Percentiles rank a stretch among this genome's conserved stretches.
phyloP scores from a whole-genome alignment of 495 filamentous ascomycete species.

The Penicillium subrubescens region DNA sequence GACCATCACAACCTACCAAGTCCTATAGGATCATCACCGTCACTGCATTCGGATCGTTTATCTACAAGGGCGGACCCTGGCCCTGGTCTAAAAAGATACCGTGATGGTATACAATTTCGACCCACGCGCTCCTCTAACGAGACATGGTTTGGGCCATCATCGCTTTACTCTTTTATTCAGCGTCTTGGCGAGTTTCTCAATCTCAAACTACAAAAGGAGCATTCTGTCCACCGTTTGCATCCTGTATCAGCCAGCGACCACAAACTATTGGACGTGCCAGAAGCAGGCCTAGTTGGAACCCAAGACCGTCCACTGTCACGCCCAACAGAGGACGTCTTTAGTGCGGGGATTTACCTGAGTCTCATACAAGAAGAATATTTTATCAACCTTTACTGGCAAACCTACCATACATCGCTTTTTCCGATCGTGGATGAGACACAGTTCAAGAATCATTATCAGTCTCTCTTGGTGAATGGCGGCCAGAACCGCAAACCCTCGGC shows the following conservation, averaged over 20 bases:
- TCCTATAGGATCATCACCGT: background rate
- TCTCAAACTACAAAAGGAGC: background rate
- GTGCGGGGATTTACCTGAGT: background rate
- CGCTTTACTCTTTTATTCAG: background rate
- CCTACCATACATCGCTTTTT: slow-evolving; percentile 37
- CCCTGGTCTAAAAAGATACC: background rate
- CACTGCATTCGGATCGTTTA: background rate
- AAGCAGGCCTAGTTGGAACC: background rate
- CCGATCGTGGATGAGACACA: slow-evolving; percentile 10
- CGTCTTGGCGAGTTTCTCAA: background rate
- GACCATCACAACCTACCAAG: background rate
- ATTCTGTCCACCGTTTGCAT: background rate
- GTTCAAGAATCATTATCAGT: slow-evolving; percentile 16
- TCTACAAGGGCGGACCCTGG: background rate
- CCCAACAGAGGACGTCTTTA: background rate
- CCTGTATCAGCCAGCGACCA: background rate
- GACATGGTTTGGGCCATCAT: background rate
- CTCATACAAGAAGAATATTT: slow-evolving; percentile 50
- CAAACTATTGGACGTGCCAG: background rate
- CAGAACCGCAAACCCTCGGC: slow-evolving; percentile 48
- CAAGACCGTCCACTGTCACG: too few species aligned
- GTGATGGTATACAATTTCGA: background rate
- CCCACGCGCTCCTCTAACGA: background rate
- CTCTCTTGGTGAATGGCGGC: slow-evolving; percentile 42
- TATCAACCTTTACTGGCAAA: slow-evolving; percentile 51